Percentiles rank a stretch among this genome's conserved stretches.
Conservation (phyloP, 1,284 basidiomycete genomes). For the Cutaneotrichosporon curvatum region DNA sequence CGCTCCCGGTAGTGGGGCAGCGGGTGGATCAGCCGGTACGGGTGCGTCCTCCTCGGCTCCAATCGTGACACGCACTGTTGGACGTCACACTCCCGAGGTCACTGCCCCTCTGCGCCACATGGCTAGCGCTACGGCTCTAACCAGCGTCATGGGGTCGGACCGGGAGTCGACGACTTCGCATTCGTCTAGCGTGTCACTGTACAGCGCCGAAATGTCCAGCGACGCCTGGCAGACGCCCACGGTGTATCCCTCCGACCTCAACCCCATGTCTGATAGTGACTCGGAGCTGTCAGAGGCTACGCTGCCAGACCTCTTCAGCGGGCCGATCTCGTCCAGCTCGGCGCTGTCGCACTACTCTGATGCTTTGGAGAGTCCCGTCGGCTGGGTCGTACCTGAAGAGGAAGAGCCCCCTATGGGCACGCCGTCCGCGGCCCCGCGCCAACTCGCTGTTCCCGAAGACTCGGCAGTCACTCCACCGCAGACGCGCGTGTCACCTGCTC, state of each 20-base stretch:
- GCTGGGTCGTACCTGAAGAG: conserved; percentile 1
- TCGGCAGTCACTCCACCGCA: too few relatives aligned
- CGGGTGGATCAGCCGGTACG: too few relatives aligned
- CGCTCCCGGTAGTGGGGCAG: too few relatives aligned
- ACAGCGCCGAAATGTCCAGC: conserved; percentile 1
- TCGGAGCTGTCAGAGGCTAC: conserved; percentile 15
- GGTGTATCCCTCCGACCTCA: neutral
- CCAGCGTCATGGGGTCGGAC: neutral
- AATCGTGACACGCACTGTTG: too few relatives aligned
- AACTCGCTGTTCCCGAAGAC: too few relatives aligned
- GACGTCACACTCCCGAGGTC: too few relatives aligned
- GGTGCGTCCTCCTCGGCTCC: too few relatives aligned
- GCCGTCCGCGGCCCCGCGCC: too few relatives aligned
- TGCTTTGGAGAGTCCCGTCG: conserved; percentile 2
- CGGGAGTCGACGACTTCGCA: neutral
- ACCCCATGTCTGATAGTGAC: neutral
- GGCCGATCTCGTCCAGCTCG: conserved; percentile 9
- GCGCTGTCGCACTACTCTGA: conserved; percentile 11
- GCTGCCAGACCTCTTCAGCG: conserved; percentile 7
- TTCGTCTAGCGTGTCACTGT: conserved; percentile 7
- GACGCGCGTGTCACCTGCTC: too few relatives aligned
- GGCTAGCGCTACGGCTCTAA: too few relatives aligned
- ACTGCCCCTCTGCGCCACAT: too few relatives aligned
- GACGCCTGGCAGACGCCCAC: neutral
- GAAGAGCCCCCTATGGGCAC: neutral